These are phyloP conservation scores for Naganishia friedmannii DNA, from an alignment of 768 basidiomycete genomes.

Conservation along the genomic window DNA sequence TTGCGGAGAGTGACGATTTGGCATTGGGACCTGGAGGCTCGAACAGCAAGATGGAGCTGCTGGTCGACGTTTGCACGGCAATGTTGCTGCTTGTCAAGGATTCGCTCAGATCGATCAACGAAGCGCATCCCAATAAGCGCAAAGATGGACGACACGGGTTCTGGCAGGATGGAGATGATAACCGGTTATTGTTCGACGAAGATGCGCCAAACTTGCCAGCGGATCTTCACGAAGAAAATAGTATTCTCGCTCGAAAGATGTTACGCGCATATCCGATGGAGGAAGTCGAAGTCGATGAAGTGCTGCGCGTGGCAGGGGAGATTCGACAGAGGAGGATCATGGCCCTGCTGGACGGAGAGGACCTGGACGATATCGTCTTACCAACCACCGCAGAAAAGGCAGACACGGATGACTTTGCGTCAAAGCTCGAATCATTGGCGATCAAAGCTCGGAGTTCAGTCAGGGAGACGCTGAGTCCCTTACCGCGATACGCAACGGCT, in stretches of 20 bases:
- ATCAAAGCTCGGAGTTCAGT: constrained; percentile 7
- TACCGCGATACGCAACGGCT: constrained; percentile 9
- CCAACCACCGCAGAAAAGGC: background rate
- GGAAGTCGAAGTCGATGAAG: constrained; percentile 35
- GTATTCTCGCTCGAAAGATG: constrained; percentile 36
- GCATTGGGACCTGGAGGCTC: constrained; percentile 16
- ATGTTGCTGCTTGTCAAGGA: constrained; percentile 43
- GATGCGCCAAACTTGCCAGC: constrained; percentile 21
- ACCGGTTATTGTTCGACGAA: constrained; percentile 30
- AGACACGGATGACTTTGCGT: background rate
- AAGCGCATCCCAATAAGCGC: constrained; percentile 8
- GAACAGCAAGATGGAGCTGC: constrained; percentile 40
- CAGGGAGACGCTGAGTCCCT: constrained; percentile 5
- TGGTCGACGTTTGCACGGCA: constrained; percentile 44
- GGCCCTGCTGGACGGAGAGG: constrained; percentile 27
- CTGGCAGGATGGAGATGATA: constrained; percentile 38
- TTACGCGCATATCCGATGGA: constrained; percentile 41
- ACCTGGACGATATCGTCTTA: constrained; percentile 17
- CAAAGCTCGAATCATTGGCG: background rate
- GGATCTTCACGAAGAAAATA: constrained; percentile 32
- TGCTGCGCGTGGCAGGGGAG: constrained; percentile 35
- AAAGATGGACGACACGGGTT: constrained; percentile 31
- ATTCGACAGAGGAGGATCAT: constrained; percentile 34
- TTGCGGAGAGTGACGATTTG: constrained; percentile 35
- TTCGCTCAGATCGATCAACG: constrained; percentile 27